phyloP scores from a whole-genome alignment of 805 yeast genomes.

The Ogataea angusta region DNA sequence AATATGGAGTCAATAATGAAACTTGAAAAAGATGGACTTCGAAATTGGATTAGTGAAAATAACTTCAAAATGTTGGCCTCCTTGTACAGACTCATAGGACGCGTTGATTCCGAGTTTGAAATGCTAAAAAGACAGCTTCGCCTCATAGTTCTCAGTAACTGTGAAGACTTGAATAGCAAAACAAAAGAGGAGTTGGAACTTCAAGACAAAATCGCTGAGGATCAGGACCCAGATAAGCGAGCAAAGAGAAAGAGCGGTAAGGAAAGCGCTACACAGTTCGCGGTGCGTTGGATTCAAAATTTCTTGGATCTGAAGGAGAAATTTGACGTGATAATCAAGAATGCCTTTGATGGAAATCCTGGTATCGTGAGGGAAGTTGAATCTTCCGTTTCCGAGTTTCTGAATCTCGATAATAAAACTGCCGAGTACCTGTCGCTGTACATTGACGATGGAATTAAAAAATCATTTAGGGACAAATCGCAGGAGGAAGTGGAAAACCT shows the following conservation, averaged over 20 bases:
- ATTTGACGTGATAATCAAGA: slow-evolving; percentile 45
- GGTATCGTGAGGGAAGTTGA: slow-evolving; percentile 54
- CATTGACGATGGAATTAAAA: slow-evolving; percentile 55
- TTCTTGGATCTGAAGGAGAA: slow-evolving; percentile 51
- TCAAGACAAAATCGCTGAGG: slow-evolving; percentile 19
- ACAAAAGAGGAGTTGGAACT: slow-evolving; percentile 24
- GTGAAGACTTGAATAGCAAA: slow-evolving; percentile 35
- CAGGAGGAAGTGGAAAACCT: slow-evolving; percentile 44
- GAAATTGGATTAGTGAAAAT: slow-evolving; percentile 51
- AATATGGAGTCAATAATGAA: slow-evolving; percentile 55
- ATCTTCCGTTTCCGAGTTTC: slow-evolving; percentile 56
- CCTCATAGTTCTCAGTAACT: slow-evolving; percentile 45
- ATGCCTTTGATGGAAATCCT: slow-evolving; percentile 48
- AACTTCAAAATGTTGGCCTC: slow-evolving; percentile 41
- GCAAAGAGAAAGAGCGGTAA: slow-evolving; percentile 22
- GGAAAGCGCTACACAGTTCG: slow-evolving; percentile 47
- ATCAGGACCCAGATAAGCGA: slow-evolving; percentile 15
- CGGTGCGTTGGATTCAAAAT: slow-evolving; percentile 65
- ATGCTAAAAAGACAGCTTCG: slow-evolving; percentile 47
- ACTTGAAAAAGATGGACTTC: slow-evolving; percentile 53
- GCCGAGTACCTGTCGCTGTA: slow-evolving; percentile 57
- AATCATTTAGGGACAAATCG: slow-evolving; percentile 43
- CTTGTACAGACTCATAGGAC: slow-evolving; percentile 47
- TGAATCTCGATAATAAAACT: slow-evolving; percentile 47
- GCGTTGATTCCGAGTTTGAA: slow-evolving; percentile 52